phyloP scores from a whole-genome alignment of 306 rosid species.

The apple (Malus domestica) region DNA sequence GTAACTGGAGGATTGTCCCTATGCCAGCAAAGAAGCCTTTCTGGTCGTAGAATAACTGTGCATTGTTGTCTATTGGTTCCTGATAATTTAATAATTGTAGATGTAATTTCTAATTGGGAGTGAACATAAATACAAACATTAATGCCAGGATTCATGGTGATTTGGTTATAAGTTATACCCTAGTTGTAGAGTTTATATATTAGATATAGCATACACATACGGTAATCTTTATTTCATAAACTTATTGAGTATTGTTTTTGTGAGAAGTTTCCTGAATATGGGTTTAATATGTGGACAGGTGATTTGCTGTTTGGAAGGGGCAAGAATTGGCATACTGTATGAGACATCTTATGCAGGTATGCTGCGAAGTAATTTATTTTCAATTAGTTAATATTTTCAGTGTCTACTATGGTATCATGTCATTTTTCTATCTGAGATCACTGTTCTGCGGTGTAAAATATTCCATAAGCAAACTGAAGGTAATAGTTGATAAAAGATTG shows the following conservation, averaged over 20 bases:
- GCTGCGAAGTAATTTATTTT: constrained; percentile 18
- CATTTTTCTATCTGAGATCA: not conserved
- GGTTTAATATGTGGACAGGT: constrained; percentile 43
- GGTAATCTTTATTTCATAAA: not conserved
- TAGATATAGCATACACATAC: not conserved
- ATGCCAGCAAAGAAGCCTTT: not conserved
- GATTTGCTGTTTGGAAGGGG: constrained; percentile 85
- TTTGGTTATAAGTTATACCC: not conserved
- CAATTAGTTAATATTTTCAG: not conserved
- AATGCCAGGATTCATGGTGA: not conserved
- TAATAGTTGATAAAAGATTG: constrained; percentile 10
- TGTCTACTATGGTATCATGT: not conserved
- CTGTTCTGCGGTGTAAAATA: not conserved
- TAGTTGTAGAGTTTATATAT: not conserved
- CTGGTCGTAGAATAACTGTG: not conserved
- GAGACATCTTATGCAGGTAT: constrained; percentile 93
- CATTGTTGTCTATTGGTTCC: not conserved
- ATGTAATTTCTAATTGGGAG: not conserved
- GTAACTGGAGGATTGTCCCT: not conserved
- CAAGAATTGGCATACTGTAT: constrained; percentile 84
- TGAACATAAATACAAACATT: not conserved
- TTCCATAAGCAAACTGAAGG: not conserved
- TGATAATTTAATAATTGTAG: not conserved
- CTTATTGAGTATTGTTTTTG: not conserved
- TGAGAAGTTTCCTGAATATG: not conserved